Evolutionary conservation across 83 land plant genomes (phyloP).

Genomic region (Larix sibirica): DNA sequence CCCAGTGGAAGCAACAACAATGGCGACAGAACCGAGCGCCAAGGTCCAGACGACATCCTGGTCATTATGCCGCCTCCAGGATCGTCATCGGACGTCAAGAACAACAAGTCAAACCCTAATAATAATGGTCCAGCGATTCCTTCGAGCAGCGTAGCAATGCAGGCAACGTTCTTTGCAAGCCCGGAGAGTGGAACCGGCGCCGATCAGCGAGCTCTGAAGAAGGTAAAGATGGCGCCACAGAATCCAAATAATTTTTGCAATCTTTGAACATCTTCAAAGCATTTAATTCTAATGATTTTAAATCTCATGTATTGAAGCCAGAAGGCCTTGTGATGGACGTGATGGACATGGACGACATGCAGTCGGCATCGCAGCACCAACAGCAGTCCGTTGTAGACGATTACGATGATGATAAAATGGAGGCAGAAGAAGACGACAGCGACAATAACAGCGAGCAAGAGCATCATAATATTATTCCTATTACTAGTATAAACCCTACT

Average conservation of each 20-base stretch:
- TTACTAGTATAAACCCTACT: neutral
- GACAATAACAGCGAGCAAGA: constrained; percentile 15
- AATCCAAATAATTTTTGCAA: neutral
- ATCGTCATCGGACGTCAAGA: neutral
- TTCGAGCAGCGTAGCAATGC: neutral
- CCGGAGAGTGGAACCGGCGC: constrained; percentile 33
- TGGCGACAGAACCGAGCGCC: neutral
- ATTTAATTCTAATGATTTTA: neutral
- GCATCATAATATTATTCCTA: neutral
- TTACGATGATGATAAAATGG: constrained; percentile 16
- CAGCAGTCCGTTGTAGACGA: constrained; percentile 16
- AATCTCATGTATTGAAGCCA: constrained; percentile 37
- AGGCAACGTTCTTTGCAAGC: constrained; percentile 21
- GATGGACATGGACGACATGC: constrained; percentile 20
- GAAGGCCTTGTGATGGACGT: constrained; percentile 58
- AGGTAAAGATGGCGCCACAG: constrained; percentile 22
- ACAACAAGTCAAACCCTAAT: neutral
- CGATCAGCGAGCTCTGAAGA: constrained; percentile 26
- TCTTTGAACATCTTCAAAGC: neutral
- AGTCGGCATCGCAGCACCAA: neutral
- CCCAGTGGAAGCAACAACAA: neutral
- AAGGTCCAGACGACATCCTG: neutral
- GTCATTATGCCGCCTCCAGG: constrained; percentile 20
- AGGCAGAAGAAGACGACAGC: constrained; percentile 16
- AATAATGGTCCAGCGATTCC: constrained; percentile 4